A percentile compares a stretch with the other conserved stretches of the same genome.
These are phyloP conservation scores for Tephrocybe rancida DNA, from an alignment of 768 basidiomycete genomes.

Conservation along the genomic window DNA sequence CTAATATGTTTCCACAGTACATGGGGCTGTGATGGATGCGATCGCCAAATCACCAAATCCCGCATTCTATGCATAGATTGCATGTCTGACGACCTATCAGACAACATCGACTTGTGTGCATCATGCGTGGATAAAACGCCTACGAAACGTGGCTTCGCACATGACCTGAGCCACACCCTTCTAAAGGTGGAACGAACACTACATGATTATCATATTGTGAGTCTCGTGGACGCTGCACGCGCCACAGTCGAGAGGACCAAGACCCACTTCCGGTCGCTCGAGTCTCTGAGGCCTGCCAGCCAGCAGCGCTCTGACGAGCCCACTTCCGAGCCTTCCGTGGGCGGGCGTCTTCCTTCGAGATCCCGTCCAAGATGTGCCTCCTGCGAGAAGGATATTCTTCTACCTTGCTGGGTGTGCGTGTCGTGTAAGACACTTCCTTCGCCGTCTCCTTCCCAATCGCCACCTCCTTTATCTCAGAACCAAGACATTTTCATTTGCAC, in stretches of 20 bases:
- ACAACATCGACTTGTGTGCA: constrained; percentile 34
- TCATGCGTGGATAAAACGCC: constrained; percentile 31
- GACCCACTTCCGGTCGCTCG: constrained; percentile 25
- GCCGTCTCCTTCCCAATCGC: background rate
- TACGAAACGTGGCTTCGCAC: constrained; percentile 29
- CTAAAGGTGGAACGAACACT: constrained; percentile 33
- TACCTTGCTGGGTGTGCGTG: constrained; percentile 24
- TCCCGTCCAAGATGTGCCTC: constrained; percentile 11
- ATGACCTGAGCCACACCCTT: constrained; percentile 32
- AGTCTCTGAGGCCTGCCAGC: no score
- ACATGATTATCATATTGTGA: constrained; percentile 32
- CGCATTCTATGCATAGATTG: constrained; percentile 34
- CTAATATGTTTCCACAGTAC: no score
- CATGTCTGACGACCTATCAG: constrained; percentile 32
- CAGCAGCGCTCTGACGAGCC: no score
- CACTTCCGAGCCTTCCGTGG: no score
- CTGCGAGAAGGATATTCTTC: constrained; percentile 17
- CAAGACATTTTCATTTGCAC: constrained; percentile 33
- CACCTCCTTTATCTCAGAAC: background rate
- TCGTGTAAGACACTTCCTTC: constrained; percentile 13
- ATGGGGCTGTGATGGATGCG: constrained; percentile 35
- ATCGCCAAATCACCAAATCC: constrained; percentile 31
- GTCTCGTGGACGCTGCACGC: constrained; percentile 27
- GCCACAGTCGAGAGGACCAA: constrained; percentile 26
- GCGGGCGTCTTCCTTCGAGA: no score